Conservation (phyloP, 2,329 filamentous ascomycete species). For the Trichoderma sp. region DNA sequence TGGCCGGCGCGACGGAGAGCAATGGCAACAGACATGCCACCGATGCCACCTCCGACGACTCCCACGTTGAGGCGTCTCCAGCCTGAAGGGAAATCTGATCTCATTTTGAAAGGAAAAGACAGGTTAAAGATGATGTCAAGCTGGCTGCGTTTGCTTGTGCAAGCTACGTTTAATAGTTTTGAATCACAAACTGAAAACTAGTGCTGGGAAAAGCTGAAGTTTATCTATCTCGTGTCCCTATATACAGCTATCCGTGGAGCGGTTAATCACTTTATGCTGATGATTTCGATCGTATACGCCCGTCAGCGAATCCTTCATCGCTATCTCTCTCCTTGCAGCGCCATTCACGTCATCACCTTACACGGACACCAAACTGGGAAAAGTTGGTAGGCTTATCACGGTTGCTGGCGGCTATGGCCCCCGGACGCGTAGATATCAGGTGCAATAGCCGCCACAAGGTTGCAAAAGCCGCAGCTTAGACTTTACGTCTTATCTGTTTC, state of each 20-base stretch:
- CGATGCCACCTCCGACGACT: constrained; percentile 54
- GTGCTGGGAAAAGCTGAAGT: constrained; percentile 3
- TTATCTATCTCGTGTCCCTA: constrained; percentile 15
- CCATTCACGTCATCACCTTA: constrained; percentile 15
- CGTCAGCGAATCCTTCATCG: neutral
- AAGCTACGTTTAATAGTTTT: neutral
- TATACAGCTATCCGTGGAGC: neutral
- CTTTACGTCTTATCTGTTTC: neutral
- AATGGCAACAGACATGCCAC: constrained; percentile 52
- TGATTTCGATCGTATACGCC: neutral
- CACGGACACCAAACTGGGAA: neutral
- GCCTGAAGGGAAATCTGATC: constrained; percentile 34
- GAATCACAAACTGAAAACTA: neutral
- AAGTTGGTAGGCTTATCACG: constrained; percentile 22
- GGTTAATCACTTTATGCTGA: constrained; percentile 14
- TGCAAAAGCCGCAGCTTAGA: neutral
- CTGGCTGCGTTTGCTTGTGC: neutral
- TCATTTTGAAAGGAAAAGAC: constrained; percentile 32
- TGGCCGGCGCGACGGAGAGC: constrained; percentile 53
- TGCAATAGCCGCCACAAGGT: constrained; percentile 19
- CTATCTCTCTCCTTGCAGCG: constrained; percentile 2
- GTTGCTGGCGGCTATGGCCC: constrained; percentile 22
- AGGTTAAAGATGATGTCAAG: neutral
- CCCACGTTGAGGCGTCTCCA: constrained; percentile 53
- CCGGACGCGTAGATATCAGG: neutral